Evolutionary conservation across 441 rosid species (phyloP).

Genomic region (Melastoma candidum): DNA sequence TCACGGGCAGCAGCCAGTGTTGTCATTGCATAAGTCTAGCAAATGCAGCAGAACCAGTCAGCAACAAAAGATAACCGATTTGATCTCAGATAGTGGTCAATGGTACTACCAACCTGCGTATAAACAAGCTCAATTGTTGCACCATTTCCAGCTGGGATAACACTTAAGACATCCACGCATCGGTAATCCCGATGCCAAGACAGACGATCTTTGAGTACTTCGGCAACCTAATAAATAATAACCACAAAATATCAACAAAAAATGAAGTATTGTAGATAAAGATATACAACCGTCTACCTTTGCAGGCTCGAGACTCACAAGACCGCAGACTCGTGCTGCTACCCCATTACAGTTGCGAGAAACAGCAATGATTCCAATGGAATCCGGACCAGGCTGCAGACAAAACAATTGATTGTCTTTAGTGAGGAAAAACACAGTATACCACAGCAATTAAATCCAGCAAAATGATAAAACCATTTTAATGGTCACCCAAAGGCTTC

Average conservation of each 20-base stretch:
- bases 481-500: background rate
- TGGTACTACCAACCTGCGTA: constrained; percentile 14
- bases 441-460: too few species aligned
- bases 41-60: constrained; percentile 5
- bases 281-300: constrained; percentile 8
- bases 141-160: constrained; percentile 16
- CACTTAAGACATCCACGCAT: constrained; percentile 13
- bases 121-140: constrained; percentile 19
- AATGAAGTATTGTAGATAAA: too few species aligned
- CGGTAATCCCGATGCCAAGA: constrained; percentile 20
- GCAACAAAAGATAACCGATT: background rate
- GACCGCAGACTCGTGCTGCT: constrained; percentile 23
- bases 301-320: constrained; percentile 19
- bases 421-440: too few species aligned
- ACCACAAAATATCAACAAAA: background rate
- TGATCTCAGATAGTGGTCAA: too few species aligned
- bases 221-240: constrained; percentile 10
- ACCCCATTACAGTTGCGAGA: constrained; percentile 21
- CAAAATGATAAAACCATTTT: too few species aligned
- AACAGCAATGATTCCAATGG: constrained; percentile 22
- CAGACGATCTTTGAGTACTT: constrained; percentile 19
- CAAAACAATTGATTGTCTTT: background rate
- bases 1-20: constrained; percentile 18
- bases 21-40: constrained; percentile 18
- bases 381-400: constrained; percentile 22